Conservation (phyloP, 208 protist genomes). For the Wallacemonas sp. region DNA sequence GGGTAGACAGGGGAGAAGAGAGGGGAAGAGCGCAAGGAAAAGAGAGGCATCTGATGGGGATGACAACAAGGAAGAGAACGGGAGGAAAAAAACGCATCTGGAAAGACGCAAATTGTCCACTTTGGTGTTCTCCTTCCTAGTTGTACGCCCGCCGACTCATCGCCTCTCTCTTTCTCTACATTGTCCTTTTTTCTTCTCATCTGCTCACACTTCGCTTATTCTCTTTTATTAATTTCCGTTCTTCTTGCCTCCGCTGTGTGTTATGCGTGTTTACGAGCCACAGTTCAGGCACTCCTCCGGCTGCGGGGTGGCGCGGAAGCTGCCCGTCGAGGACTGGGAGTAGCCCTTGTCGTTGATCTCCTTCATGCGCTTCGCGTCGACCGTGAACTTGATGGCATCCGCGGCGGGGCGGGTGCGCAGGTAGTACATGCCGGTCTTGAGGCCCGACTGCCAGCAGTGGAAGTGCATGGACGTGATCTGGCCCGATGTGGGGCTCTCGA, state of each 20-base stretch:
- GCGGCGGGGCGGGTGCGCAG: conserved; percentile 96
- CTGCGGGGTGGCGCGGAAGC: conserved; percentile 19
- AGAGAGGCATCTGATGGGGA: no score
- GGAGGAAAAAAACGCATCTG: no score
- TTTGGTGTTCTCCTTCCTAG: no score
- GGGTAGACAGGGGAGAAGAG: not conserved
- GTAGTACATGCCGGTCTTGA: conserved; percentile 99
- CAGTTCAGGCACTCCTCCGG: conserved; percentile 90
- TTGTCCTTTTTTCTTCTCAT: not conserved
- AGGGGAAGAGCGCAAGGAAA: conserved; percentile 13
- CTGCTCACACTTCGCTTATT: no score
- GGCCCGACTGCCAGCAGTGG: conserved; percentile 97
- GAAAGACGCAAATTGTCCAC: no score
- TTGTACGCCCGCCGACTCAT: no score
- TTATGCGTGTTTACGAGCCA: conserved; percentile 56
- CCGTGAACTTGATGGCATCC: conserved; percentile 99
- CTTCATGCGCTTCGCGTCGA: conserved; percentile 92
- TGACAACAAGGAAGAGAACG: conserved; percentile 18
- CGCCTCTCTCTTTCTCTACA: not conserved
- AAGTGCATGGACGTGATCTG: conserved; percentile 99
- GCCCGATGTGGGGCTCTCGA: conserved; percentile 92
- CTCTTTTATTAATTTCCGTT: not conserved
- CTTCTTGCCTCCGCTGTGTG: not conserved
- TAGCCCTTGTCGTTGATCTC: conserved; percentile 51
- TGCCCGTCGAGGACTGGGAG: conserved; percentile 4